Percentiles rank a stretch among this genome's conserved stretches.
These are phyloP conservation scores for Haplosporangium sp. DNA, from an alignment of 371 early-diverging fungal species.

Conservation along the genomic window DNA sequence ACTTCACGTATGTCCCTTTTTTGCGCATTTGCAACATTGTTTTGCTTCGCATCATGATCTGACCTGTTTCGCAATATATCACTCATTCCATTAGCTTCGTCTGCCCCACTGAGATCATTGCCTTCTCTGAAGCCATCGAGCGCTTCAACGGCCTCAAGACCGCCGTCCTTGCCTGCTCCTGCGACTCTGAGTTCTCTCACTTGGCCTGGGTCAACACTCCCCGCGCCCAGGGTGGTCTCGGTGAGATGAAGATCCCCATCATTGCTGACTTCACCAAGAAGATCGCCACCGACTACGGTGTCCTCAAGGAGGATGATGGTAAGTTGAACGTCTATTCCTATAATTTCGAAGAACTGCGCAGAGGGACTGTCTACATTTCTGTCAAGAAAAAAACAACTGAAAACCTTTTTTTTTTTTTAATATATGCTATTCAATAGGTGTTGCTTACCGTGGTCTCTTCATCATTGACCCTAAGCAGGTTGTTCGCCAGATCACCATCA, in stretches of 20 bases:
- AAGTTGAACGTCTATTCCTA: slow-evolving; percentile 20
- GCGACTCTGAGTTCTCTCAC: slow-evolving; percentile 71
- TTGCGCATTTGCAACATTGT: neutral
- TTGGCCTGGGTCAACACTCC: slow-evolving; percentile 82
- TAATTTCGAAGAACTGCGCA: slow-evolving; percentile 7
- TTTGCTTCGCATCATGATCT: neutral
- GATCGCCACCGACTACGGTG: slow-evolving; percentile 85
- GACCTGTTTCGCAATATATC: slow-evolving; percentile 30
- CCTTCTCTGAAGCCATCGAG: slow-evolving; percentile 86
- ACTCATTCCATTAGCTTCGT: slow-evolving; percentile 63
- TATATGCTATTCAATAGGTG: slow-evolving; percentile 20
- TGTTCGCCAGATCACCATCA: slow-evolving; percentile 80
- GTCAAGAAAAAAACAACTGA: slow-evolving; percentile 22
- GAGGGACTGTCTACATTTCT: slow-evolving; percentile 4
- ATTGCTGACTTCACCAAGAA: slow-evolving; percentile 89
- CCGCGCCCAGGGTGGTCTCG: slow-evolving; percentile 92
- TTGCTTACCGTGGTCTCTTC: slow-evolving; percentile 81
- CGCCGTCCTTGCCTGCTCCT: slow-evolving; percentile 58
- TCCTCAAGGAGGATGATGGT: slow-evolving; percentile 78
- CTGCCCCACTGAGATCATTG: slow-evolving; percentile 94
- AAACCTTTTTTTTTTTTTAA: neutral
- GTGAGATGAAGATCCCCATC: slow-evolving; percentile 83
- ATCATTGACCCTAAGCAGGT: slow-evolving; percentile 94
- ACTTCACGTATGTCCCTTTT: slow-evolving; percentile 59
- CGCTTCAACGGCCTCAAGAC: slow-evolving; percentile 75